Base-by-base conservation (phyloP, 75 land plant genomes). In the Cryptomeria japonica region DNA sequence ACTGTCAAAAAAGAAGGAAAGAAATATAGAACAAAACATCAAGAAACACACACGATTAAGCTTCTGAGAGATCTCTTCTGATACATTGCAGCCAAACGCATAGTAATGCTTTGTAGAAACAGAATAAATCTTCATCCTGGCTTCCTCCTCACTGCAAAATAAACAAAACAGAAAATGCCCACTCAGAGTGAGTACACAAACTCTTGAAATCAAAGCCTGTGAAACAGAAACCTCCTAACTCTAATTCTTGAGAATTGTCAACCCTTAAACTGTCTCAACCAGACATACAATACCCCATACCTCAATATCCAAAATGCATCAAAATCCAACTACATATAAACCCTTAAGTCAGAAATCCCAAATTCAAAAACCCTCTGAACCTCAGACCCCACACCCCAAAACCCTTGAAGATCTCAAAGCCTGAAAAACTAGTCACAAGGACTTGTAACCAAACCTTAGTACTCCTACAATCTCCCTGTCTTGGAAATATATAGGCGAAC, bases 21-120 rank as follows among this genome's bases (percentile, higher is more conserved):
- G 28, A 79, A 38, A 39, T 38, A 22, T 19, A 38, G 10, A 38
- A 39, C 46, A 39, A 80, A 73, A 76, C n/a, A 28, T 22, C 18
- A 76, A n/a, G 18, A 53, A 56, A 49, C 32, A 73, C 76, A 75
- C 58, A 86, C 87, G 34, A 39, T 64, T 76, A 64, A 86, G 37
- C 79, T 86, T 86, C 38, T 56, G 19, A 25, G 87, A 34, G n/a
- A 86, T 36, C 47, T 86, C 76, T 64, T 86, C 80, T 38, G 87
- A 86, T 68, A 86, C 14, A 1, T 55, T 34, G 87, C 87, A 86
- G 41, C 87, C 84, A 76, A 86, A 86, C 5, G 80, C 87, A 86
- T 36, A 86, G 80, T 86, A 86, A 41, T 86, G 87, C 85, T 73
- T 76, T 25, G 87, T 86, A 70, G 87, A 86, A 25, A 86, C 83